Conservation (phyloP, 2,329 filamentous ascomycete species). For the Metarhizium sp. region DNA sequence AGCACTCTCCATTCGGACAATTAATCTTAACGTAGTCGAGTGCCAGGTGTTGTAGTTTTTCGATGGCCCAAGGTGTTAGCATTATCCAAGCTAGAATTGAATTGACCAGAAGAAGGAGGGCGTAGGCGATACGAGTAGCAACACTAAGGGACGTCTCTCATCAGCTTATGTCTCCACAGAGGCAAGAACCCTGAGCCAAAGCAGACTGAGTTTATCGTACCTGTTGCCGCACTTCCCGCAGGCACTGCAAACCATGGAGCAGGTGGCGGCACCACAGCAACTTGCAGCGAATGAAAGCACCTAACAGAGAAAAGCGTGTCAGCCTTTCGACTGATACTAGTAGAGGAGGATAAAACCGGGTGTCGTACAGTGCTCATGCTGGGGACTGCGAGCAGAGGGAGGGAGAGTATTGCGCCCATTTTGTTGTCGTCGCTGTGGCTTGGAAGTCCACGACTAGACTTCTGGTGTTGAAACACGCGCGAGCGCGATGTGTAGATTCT, state of each 20-base stretch:
- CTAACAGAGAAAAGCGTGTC: constrained; percentile 30
- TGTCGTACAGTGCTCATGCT: constrained; percentile 71
- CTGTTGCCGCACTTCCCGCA: constrained; percentile 97
- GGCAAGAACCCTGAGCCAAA: not conserved
- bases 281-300: constrained; percentile 71
- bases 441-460: no score
- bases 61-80: constrained; percentile 97
- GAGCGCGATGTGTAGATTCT: no score
- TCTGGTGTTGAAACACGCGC: no score
- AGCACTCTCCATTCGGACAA: constrained; percentile 82
- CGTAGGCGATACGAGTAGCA: constrained; percentile 93
- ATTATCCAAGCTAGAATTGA: constrained; percentile 97
- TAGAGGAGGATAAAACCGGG: not conserved
- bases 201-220: constrained; percentile 33
- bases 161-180: not conserved
- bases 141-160: constrained; percentile 46
- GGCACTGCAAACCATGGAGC: constrained; percentile 88
- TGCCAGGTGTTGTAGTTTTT: constrained; percentile 85
- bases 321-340: constrained; percentile 7
- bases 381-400: constrained; percentile 83
- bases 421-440: constrained; percentile 2
- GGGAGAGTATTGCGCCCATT: constrained; percentile 87
- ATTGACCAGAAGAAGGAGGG: constrained; percentile 89
- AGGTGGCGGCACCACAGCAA: constrained; percentile 94
- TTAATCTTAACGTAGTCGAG: constrained; percentile 94